phyloP scores from a whole-genome alignment of 202 grass and related monocot genomes.

The Saccharum hybrid region DNA sequence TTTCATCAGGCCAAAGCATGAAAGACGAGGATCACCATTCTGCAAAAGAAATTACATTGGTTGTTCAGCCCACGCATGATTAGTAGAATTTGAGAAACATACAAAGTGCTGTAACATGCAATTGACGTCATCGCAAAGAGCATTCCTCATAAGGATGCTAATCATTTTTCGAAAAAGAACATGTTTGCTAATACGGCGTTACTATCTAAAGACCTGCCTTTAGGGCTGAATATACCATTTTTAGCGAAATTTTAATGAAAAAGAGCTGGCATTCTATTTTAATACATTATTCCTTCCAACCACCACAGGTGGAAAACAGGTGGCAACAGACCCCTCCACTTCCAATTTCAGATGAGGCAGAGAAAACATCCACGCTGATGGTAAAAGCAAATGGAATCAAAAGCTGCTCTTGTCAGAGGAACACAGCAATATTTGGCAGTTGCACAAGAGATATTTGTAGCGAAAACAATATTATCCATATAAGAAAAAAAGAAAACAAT shows the following conservation, averaged over 20 bases:
- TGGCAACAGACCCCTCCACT: slow-evolving; percentile 13
- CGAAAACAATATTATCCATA: not conserved
- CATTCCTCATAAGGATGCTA: slow-evolving; percentile 9
- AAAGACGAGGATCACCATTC: slow-evolving; percentile 91
- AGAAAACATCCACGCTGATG: slow-evolving; percentile 7
- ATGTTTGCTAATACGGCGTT: not conserved
- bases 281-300: slow-evolving; percentile 11
- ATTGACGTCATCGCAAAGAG: not conserved
- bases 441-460: not conserved
- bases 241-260: not conserved
- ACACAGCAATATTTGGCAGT: not conserved
- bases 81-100: slow-evolving; percentile 11
- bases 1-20: slow-evolving; percentile 96
- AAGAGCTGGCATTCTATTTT: slow-evolving; percentile 31
- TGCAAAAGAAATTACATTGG: slow-evolving; percentile 46
- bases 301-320: not conserved
- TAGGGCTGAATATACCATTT: not conserved
- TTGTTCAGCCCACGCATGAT: slow-evolving; percentile 3
- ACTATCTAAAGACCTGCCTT: not conserved
- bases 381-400: slow-evolving; percentile 17
- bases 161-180: not conserved
- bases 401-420: slow-evolving; percentile 8
- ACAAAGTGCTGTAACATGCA: not conserved
- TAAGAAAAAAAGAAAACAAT: too few species aligned
- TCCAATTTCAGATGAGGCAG: slow-evolving; percentile 10